Evolutionary conservation across 352 stramenopile genomes (phyloP).

Genomic region (Peronospora destructor): DNA sequence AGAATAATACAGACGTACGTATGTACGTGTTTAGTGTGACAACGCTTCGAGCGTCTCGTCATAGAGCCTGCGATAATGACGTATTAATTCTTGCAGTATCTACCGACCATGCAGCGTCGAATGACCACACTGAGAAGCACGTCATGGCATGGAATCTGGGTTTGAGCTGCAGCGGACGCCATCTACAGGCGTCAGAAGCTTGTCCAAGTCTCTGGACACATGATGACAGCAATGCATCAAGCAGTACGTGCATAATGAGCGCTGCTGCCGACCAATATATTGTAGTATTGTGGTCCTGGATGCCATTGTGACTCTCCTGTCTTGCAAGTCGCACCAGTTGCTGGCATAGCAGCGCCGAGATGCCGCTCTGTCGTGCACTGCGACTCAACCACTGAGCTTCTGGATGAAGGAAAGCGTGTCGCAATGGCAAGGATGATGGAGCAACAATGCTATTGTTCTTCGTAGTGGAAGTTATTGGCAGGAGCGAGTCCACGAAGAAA

Average conservation of each 20-base stretch:
- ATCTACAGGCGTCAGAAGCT: slow-evolving; percentile 34
- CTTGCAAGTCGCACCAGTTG: slow-evolving; percentile 36
- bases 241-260: slow-evolving; percentile 32
- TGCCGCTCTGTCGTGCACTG: slow-evolving; percentile 47
- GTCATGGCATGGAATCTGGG: slow-evolving; percentile 56
- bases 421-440: slow-evolving; percentile 10
- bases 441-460: neutral
- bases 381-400: slow-evolving; percentile 52
- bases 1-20: no score
- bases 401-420: slow-evolving; percentile 32
- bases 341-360: slow-evolving; percentile 41
- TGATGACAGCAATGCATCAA: slow-evolving; percentile 41
- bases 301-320: neutral
- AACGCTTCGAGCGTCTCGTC: no score
- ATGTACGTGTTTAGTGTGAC: no score
- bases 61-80: no score
- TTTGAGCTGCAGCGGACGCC: slow-evolving; percentile 32
- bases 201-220: slow-evolving; percentile 27
- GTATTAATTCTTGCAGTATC: no score
- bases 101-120: slow-evolving; percentile 5
- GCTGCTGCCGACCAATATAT: slow-evolving; percentile 5
- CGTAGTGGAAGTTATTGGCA: neutral
- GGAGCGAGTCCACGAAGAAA: slow-evolving; percentile 31
- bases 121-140: slow-evolving; percentile 50
- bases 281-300: slow-evolving; percentile 1